These are phyloP conservation scores for Adansonia madagascariensis DNA, from an alignment of 441 rosid species.

Conservation along the genomic window DNA sequence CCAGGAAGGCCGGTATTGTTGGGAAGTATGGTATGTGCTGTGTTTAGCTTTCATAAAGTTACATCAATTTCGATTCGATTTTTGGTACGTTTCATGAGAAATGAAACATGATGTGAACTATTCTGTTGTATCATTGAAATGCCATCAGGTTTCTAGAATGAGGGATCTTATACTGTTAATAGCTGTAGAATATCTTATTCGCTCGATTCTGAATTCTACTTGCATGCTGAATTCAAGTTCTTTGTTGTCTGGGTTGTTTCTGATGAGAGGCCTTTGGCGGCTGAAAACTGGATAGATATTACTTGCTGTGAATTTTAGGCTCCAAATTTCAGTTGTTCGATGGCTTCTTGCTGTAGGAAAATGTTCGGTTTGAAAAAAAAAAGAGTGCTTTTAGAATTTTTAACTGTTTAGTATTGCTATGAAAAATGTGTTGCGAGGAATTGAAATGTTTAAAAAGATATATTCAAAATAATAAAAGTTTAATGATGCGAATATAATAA, in stretches of 20 bases:
- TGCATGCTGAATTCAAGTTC: not conserved
- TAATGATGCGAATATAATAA: no score
- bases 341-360: no score
- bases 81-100: not conserved
- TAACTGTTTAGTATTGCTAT: no score
- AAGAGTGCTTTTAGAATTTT: no score
- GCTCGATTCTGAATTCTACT: not conserved
- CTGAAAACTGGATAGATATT: not conserved
- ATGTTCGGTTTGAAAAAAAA: no score
- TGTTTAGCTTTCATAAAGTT: not conserved
- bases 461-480: no score
- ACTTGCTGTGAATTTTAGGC: no score
- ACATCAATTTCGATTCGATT: not conserved
- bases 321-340: no score
- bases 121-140: not conserved
- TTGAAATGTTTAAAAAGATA: no score
- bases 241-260: no score
- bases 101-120: not conserved
- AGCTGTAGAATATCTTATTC: not conserved
- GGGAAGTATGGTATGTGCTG: constrained; percentile 55
- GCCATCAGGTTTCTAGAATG: not conserved
- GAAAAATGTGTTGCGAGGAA: no score
- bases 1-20: constrained; percentile 67
- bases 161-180: not conserved
- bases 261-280: no score